Percentiles rank a stretch among this genome's conserved stretches.
Conservation (phyloP, 106 monocot genomes). For the Narthecium ossifragum region DNA sequence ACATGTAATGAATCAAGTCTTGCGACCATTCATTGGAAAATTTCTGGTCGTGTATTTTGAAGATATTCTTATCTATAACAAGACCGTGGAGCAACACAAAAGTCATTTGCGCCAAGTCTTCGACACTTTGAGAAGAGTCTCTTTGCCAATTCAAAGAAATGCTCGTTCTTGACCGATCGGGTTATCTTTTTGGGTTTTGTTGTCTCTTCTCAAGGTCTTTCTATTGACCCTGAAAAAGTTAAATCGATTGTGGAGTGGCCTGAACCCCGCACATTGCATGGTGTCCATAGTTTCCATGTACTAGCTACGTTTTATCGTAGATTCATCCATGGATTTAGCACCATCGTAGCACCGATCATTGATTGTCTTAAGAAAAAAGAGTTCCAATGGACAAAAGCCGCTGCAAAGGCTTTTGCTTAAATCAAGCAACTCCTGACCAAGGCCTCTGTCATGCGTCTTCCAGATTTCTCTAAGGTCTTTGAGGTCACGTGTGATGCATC, state of each 20-base stretch:
- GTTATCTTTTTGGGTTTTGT: constrained; percentile 5
- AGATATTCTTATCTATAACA: too few species aligned
- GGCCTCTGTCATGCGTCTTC: constrained; percentile 24
- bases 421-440: constrained; percentile 18
- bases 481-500: constrained; percentile 10
- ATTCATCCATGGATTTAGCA: constrained; percentile 5
- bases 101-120: too few species aligned
- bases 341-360: constrained; percentile 1
- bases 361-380: not conserved
- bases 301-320: constrained; percentile 10
- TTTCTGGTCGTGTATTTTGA: too few species aligned
- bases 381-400: constrained; percentile 2
- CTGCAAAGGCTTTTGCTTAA: not conserved
- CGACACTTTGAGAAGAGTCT: not conserved
- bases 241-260: not conserved
- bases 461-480: constrained; percentile 11
- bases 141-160: constrained; percentile 7
- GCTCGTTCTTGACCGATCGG: not conserved
- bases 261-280: not conserved
- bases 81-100: too few species aligned
- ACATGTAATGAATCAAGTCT: too few species aligned
- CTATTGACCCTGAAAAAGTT: not conserved
- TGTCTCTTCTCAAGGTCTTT: not conserved
- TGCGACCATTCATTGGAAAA: too few species aligned
- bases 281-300: constrained; percentile 3